These are phyloP conservation scores for Leucocoprinus sp. DNA, from an alignment of 768 basidiomycete species.

Conservation along the genomic window DNA sequence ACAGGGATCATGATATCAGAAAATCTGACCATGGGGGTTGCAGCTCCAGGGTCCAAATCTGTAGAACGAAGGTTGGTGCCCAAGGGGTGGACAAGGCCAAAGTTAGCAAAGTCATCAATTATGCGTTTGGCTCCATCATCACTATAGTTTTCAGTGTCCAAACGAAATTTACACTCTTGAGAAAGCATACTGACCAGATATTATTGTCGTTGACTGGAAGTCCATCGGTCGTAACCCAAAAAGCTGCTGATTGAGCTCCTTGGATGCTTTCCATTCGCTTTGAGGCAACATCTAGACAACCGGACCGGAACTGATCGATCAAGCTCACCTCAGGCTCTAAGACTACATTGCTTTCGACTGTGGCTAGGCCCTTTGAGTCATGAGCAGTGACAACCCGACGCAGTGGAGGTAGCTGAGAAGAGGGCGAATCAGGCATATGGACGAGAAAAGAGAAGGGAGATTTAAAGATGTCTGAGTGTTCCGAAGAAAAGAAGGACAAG, in stretches of 20 bases:
- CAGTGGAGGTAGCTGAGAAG: conserved; percentile 26
- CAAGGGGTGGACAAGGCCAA: conserved; percentile 33
- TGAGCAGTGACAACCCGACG: conserved; percentile 48
- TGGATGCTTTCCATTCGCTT: conserved; percentile 27
- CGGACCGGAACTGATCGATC: neutral
- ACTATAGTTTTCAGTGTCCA: conserved; percentile 20
- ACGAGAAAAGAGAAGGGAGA: conserved; percentile 9
- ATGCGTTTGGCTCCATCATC: conserved; percentile 41
- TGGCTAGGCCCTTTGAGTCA: conserved; percentile 30
- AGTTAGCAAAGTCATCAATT: conserved; percentile 29
- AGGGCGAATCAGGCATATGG: conserved; percentile 20
- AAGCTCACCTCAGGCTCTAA: conserved; percentile 23
- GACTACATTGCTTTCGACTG: conserved; percentile 29
- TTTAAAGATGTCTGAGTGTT: conserved; percentile 7
- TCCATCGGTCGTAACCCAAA: conserved; percentile 44
- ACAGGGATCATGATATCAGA: neutral
- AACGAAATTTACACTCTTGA: neutral
- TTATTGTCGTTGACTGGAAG: conserved; percentile 52
- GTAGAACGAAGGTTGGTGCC: conserved; percentile 45
- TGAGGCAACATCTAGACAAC: neutral
- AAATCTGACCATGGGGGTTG: conserved; percentile 38
- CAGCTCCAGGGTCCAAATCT: conserved; percentile 44
- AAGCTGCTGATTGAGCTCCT: conserved; percentile 27
- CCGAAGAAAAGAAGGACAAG: conserved; percentile 1
- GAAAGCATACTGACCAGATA: conserved; percentile 24